phyloP scores from a whole-genome alignment of 768 basidiomycete species.

The Tricholoma bakamatsutake region DNA sequence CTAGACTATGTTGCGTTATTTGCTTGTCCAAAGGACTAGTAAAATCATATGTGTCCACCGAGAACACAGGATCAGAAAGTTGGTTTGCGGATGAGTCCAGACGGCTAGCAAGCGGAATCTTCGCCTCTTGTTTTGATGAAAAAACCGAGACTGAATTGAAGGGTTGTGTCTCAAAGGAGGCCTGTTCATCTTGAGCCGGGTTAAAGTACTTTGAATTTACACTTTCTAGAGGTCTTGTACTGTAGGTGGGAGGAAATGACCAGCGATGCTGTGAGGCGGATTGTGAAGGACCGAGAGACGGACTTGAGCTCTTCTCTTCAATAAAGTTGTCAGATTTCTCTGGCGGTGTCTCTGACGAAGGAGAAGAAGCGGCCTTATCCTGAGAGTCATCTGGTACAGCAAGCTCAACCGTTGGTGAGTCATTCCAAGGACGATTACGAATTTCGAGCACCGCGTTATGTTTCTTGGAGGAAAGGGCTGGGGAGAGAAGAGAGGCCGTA shows the following conservation, averaged over 20 bases:
- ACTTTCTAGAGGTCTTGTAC: neutral
- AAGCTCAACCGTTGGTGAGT: neutral
- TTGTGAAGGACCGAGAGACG: slow-evolving; percentile 25
- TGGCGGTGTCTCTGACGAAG: neutral
- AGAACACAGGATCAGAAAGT: neutral
- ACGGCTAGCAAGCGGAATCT: neutral
- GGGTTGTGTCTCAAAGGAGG: neutral
- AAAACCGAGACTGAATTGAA: neutral
- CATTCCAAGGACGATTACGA: slow-evolving; percentile 4
- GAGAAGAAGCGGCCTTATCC: neutral
- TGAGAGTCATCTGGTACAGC: neutral
- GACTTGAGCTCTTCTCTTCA: neutral
- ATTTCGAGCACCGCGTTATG: slow-evolving; percentile 5
- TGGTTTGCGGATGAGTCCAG: neutral
- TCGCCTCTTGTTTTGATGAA: neutral
- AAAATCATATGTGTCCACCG: neutral
- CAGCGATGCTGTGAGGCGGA: slow-evolving; percentile 20
- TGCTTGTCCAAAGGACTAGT: neutral
- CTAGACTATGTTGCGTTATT: neutral
- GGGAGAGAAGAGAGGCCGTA: slow-evolving; percentile 1
- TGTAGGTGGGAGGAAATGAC: neutral
- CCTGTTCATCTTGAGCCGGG: neutral
- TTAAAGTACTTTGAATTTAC: neutral
- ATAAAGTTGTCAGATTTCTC: neutral
- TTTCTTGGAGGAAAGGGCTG: neutral